These are phyloP conservation scores for Oryza meridionalis DNA, from an alignment of 176 grass and related monocot species.

Conservation along the genomic window DNA sequence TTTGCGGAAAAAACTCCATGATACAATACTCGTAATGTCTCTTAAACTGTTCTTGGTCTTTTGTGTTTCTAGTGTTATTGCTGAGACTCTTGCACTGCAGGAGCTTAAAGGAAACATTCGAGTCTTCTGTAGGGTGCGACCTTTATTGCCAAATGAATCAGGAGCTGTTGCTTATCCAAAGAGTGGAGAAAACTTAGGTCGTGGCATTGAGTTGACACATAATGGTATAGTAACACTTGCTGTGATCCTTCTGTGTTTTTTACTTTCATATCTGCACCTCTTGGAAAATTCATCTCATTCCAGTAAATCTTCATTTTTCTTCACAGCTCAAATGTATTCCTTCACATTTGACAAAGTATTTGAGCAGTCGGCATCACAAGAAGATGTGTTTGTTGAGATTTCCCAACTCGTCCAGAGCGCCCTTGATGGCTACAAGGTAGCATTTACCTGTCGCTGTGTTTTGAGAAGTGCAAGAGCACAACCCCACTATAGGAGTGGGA, in stretches of 20 bases:
- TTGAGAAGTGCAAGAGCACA: background rate
- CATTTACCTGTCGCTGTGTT: background rate
- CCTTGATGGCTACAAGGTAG: constrained; percentile 96
- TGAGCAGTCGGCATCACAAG: constrained; percentile 72
- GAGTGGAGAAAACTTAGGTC: constrained; percentile 58
- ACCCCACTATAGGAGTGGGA: background rate
- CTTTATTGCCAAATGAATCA: constrained; percentile 57
- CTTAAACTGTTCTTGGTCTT: background rate
- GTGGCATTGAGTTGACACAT: constrained; percentile 76
- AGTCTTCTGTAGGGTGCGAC: constrained; percentile 88
- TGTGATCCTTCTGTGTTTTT: background rate
- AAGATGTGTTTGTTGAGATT: constrained; percentile 91
- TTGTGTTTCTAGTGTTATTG: constrained; percentile 1
- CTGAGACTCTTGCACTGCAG: constrained; percentile 39
- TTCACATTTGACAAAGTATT: constrained; percentile 98
- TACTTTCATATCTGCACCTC: background rate
- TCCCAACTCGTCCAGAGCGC: constrained; percentile 94
- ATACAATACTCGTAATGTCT: constrained; percentile 70
- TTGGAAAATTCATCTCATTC: background rate
- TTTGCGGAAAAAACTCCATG: constrained; percentile 74
- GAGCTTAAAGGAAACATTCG: constrained; percentile 96
- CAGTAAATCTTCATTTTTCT: constrained; percentile 18
- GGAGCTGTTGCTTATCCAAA: constrained; percentile 76
- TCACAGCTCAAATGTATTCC: constrained; percentile 68
- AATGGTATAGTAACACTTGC: constrained; percentile 47